A percentile compares a stretch with the other conserved stretches of the same genome.
Conservation (phyloP, 2,329 filamentous ascomycete species). For the Claviceps digitariae region DNA sequence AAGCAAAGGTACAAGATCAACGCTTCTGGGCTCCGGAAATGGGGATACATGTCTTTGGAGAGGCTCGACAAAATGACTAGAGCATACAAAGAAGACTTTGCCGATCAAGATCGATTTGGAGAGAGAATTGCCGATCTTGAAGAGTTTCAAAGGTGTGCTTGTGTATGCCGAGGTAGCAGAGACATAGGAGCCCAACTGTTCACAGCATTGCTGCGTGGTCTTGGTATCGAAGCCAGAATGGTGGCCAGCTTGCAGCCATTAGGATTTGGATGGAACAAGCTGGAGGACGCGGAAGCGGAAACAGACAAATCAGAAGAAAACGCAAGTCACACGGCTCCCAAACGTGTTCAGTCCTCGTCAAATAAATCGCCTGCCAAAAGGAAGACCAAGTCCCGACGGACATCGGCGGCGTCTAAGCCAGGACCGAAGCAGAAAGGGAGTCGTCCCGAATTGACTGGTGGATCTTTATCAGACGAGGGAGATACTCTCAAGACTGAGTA, state of each 20-base stretch:
- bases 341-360: background rate
- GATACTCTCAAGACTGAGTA: slow-evolving; percentile 29
- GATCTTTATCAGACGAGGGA: slow-evolving; percentile 18
- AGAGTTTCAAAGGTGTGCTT: slow-evolving; percentile 56
- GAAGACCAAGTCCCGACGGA: slow-evolving; percentile 1
- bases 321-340: background rate
- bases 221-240: slow-evolving; percentile 73
- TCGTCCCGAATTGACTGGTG: background rate
- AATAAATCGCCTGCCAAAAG: slow-evolving; percentile 7
- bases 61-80: slow-evolving; percentile 61
- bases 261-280: slow-evolving; percentile 83
- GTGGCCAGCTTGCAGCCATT: slow-evolving; percentile 73
- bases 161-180: slow-evolving; percentile 62
- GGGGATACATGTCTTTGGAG: slow-evolving; percentile 72
- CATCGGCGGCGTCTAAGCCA: background rate
- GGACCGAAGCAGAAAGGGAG: background rate
- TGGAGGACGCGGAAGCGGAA: slow-evolving; percentile 57
- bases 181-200: slow-evolving; percentile 86
- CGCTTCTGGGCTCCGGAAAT: slow-evolving; percentile 71
- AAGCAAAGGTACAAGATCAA: slow-evolving; percentile 68
- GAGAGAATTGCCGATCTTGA: slow-evolving; percentile 57
- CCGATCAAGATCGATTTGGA: slow-evolving; percentile 55
- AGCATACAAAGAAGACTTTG: slow-evolving; percentile 48
- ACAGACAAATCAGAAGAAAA: slow-evolving; percentile 15
- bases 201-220: slow-evolving; percentile 64